These are phyloP conservation scores for Conticribra guillardii DNA, from an alignment of 108 stramenopile species.

Conservation along the genomic window DNA sequence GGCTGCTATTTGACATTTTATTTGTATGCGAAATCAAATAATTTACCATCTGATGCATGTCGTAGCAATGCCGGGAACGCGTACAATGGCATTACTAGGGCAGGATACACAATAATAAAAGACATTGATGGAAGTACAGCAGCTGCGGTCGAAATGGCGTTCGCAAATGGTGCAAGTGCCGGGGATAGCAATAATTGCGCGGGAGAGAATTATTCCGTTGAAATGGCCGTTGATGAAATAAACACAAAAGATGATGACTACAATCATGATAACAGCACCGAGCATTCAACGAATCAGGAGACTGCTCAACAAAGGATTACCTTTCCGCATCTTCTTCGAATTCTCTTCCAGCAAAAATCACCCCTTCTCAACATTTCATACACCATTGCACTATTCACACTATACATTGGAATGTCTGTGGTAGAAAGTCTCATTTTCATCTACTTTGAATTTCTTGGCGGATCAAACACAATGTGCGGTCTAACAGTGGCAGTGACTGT, in stretches of 20 bases:
- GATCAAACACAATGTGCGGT: constrained; percentile 47
- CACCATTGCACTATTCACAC: constrained; percentile 40
- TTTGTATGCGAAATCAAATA: constrained; percentile 38
- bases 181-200: no score
- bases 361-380: constrained; percentile 40
- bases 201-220: no score
- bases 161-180: no score
- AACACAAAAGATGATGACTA: constrained; percentile 1
- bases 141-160: no score
- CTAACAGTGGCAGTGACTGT: constrained; percentile 65
- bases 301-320: not conserved
- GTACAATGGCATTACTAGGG: not conserved
- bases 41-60: no score
- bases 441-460: constrained; percentile 57
- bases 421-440: constrained; percentile 61
- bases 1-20: constrained; percentile 34
- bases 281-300: not conserved
- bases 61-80: not conserved
- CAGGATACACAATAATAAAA: not conserved
- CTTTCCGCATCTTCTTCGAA: constrained; percentile 12
- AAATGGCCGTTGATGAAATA: no score
- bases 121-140: no score
- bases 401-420: constrained; percentile 55
- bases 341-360: constrained; percentile 22
- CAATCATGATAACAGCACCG: not conserved